Evolutionary conservation across 1,284 basidiomycete species (phyloP).

Genomic region (Ceratobasidium sp.): DNA sequence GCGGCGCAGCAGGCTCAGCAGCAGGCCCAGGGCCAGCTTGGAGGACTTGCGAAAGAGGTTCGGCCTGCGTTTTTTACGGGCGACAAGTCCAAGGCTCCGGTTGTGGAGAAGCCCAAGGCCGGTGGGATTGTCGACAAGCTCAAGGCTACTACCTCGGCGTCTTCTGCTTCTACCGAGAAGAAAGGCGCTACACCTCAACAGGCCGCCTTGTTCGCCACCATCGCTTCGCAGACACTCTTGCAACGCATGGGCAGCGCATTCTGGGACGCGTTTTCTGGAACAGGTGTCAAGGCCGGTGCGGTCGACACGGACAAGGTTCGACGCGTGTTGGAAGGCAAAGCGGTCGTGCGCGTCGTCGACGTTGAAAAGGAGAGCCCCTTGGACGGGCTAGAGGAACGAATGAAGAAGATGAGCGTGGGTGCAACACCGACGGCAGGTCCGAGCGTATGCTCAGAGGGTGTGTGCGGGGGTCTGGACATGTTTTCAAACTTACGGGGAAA

Average conservation of each 20-base stretch:
- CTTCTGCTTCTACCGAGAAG: conserved; percentile 8
- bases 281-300: conserved; percentile 51
- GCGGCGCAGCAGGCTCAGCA: conserved; percentile 48
- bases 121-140: conserved; percentile 55
- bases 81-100: conserved; percentile 10
- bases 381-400: conserved; percentile 25
- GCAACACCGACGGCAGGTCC: neutral
- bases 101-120: neutral
- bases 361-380: conserved; percentile 58
- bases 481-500: conserved; percentile 33
- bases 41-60: conserved; percentile 53
- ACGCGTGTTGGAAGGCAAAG: conserved; percentile 80
- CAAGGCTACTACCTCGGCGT: conserved; percentile 51
- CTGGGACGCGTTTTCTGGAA: conserved; percentile 77
- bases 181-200: conserved; percentile 52
- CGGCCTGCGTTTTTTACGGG: conserved; percentile 58
- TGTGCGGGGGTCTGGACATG: neutral
- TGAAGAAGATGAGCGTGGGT: conserved; percentile 11
- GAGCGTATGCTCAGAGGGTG: neutral
- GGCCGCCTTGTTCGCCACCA: conserved; percentile 69
- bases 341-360: conserved; percentile 79
- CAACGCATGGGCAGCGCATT: conserved; percentile 77
- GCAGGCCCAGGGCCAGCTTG: conserved; percentile 54
- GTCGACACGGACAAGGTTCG: conserved; percentile 83
- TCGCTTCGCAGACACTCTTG: conserved; percentile 78